Base-by-base conservation (phyloP, 306 rosid species). In the Castanospermum australe region DNA sequence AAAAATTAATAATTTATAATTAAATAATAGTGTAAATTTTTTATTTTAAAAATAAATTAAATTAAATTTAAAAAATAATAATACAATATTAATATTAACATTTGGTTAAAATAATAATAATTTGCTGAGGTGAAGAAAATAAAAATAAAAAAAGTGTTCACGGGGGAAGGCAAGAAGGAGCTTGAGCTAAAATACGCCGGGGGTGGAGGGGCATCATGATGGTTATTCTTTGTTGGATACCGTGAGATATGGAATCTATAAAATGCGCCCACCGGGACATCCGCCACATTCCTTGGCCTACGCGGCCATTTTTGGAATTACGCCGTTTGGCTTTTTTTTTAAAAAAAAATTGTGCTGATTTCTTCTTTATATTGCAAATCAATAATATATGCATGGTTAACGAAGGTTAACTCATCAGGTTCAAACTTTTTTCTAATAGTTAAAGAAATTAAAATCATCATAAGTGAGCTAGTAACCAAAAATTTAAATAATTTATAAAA, bases 181-280 rank as follows among this genome's bases (percentile, higher is more conserved):
- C n/a, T n/a, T 47, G 35, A 2, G 74, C 85, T 65, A 87, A 81
- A 56, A 52, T 79, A 66, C 78, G 70, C 83, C 5, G 47, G 2
- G 39, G 38, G 75, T 60, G 71, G 74, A 55, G 32, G 47, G 28
- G 59, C 72, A 10, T 25, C 0, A 28, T 1, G 3, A 12, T 47
- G 71, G 60, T 80, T 67, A 68, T 62, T 79, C 82, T 74, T 73
- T 42, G 76, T 81, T 74, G 84, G 72, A 39, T 20, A 73, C 54
- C 21, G 86, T 54, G 81, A 55, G n/a, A 3, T 6, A n/a, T 77
- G 39, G 80, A 84, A 81, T 74, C 61, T 70, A 77, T 22, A 22
- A 67, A 63, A 51, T 73, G 56, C 75, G 38, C 71, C 22, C 4
- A 4, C 62, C 76, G 71, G 18, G 28, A 57, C 82, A 71, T 24